Evolutionary conservation across 169 alveolate species (phyloP).

Genomic region (Plasmodium chabaudi): DNA sequence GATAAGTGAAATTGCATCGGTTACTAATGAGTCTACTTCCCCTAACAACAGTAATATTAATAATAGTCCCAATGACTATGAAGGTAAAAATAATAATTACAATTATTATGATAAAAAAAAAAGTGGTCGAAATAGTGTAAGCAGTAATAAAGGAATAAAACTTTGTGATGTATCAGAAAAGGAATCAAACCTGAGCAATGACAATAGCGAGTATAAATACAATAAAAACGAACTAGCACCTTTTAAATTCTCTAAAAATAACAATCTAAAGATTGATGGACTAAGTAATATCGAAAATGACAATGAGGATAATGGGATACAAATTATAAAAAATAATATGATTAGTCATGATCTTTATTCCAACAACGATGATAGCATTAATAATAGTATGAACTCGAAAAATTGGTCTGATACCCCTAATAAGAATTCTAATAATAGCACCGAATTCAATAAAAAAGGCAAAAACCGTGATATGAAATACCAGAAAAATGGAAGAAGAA

Average conservation of each 20-base stretch:
- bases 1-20: slow-evolving; percentile 11
- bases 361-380: too few relatives aligned
- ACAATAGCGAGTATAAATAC: not conserved
- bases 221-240: too few relatives aligned
- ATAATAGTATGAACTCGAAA: too few relatives aligned
- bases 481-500: slow-evolving; percentile 6
- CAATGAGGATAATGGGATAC: too few relatives aligned
- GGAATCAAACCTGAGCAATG: not conserved
- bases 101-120: not conserved
- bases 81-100: slow-evolving; percentile 8
- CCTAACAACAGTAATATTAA: slow-evolving; percentile 4
- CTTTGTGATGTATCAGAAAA: not conserved
- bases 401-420: not conserved
- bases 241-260: too few relatives aligned
- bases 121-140: not conserved
- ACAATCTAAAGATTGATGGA: too few relatives aligned
- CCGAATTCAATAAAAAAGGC: not conserved
- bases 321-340: too few relatives aligned
- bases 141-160: not conserved
- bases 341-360: too few relatives aligned
- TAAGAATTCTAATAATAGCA: slow-evolving; percentile 1
- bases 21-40: too few relatives aligned
- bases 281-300: too few relatives aligned
- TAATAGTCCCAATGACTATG: not conserved
- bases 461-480: slow-evolving; percentile 18